Base-by-base conservation (phyloP, 345 rosid species). In the Eucalyptus viminalis region DNA sequence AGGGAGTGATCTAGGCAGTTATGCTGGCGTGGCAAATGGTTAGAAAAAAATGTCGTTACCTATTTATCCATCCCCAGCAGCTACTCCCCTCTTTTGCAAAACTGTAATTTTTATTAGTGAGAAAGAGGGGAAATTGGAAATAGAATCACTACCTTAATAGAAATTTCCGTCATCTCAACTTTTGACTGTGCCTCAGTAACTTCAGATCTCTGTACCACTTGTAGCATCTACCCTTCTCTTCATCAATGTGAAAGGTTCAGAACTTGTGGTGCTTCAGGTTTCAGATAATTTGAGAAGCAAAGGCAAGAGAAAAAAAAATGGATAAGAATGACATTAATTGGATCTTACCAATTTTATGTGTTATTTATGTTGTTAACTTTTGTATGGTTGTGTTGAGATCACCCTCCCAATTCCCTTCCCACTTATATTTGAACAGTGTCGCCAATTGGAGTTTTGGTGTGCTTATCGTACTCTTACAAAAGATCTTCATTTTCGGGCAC, bases 21-120 rank as follows among this genome's bases (percentile, higher is more conserved):
- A 2, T 24, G 13, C 7, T 25, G 2, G 0, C 0, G 2, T 10
- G 29, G n/a, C 65, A 58, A 58, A 58, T 4, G 7, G 65, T 58
- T 0, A 58, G n/a, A 11, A 0, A 0, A 24, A 4, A 0, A 10
- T 10, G 65, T 24, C 13, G 0, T 24, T 56, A 49, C 14, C 0
- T 49, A 49, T 47, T 47, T 22, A 54, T 9, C 27, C 1, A 9
- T 22, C 5, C 0, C 25, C 11, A 21, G 5, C 0, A 49, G 51
- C 49, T 2, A 14, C 16, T 6, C n/a, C n/a, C 51, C 0, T 14
- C 3, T 49, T 50, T 50, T 50, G 17, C 53, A 50, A 0, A 14
- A 49, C 1, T 49, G 14, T 12, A 6, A 40, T 11, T 11, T 14
- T 0, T 11, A 11, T 47, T 47, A 47, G 13, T 47, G 49, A 47